These are phyloP conservation scores for Phyllosticta paracitricarpa DNA, from an alignment of 2,329 filamentous ascomycete species.

Conservation along the genomic window DNA sequence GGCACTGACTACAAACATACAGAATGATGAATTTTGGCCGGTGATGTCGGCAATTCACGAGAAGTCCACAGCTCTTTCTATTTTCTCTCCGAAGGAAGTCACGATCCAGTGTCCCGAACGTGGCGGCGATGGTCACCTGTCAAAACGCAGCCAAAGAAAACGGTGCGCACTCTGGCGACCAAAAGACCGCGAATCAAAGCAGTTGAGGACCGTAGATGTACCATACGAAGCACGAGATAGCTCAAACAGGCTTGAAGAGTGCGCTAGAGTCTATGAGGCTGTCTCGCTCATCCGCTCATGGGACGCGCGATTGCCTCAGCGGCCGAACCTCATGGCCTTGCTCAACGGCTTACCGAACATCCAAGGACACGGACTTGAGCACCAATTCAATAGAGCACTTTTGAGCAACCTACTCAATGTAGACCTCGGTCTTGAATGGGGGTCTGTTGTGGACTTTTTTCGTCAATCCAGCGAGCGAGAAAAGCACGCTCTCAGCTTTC, in stretches of 20 bases:
- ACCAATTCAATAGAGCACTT: slow-evolving; percentile 21
- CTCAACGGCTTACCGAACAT: not conserved
- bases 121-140: not conserved
- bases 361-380: slow-evolving; percentile 3
- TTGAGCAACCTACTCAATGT: slow-evolving; percentile 32
- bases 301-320: not conserved
- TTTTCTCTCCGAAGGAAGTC: not conserved
- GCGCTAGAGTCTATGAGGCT: not conserved
- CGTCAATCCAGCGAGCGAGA: slow-evolving; percentile 17
- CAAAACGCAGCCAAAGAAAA: not conserved
- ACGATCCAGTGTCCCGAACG: not conserved
- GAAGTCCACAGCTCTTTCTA: slow-evolving; percentile 11
- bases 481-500: slow-evolving; percentile 35
- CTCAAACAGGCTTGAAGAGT: not conserved
- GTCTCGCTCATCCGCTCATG: not conserved
- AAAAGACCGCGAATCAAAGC: rapidly evolving
- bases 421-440: slow-evolving; percentile 34
- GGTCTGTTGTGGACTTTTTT: slow-evolving; percentile 32
- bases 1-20: slow-evolving; percentile 16
- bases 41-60: slow-evolving; percentile 14
- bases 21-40: slow-evolving; percentile 22
- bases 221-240: not conserved
- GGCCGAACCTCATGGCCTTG: not conserved
- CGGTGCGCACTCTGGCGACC: not conserved
- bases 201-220: not conserved